Conservation (phyloP, 768 basidiomycete genomes). For the Panaeolus papilionaceus region DNA sequence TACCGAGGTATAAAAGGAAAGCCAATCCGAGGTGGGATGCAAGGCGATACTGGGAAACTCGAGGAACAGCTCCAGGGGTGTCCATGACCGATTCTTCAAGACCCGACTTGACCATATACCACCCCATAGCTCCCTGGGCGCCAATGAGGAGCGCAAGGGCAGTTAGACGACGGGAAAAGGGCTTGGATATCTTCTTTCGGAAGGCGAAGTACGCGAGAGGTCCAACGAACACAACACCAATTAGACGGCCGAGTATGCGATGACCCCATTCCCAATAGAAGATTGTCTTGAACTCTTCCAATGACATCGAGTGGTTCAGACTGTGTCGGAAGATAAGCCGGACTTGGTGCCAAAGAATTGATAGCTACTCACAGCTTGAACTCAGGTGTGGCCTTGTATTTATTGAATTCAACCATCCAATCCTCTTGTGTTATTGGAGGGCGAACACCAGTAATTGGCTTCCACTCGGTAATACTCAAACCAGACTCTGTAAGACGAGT, state of each 20-base stretch:
- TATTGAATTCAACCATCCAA: conserved; percentile 91
- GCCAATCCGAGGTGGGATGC: conserved; percentile 95
- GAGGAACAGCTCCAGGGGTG: conserved; percentile 84
- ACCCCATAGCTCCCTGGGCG: conserved; percentile 90
- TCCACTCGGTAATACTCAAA: conserved; percentile 98
- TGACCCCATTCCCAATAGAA: conserved; percentile 99
- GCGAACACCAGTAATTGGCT: conserved; percentile 85
- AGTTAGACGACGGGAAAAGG: conserved; percentile 67
- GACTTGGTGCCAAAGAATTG: not conserved
- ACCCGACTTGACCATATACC: conserved; percentile 99
- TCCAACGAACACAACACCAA: conserved; percentile 82
- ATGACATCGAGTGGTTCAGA: conserved; percentile 85
- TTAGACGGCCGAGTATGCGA: conserved; percentile 88
- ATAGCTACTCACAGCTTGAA: conserved; percentile 79
- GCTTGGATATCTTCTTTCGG: conserved; percentile 69
- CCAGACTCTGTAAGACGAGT: conserved; percentile 98
- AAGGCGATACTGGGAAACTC: conserved; percentile 96
- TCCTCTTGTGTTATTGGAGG: conserved; percentile 79
- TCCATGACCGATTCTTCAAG: conserved; percentile 83
- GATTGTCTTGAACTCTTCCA: conserved; percentile 94
- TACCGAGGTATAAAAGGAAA: conserved; percentile 90
- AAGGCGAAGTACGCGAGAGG: conserved; percentile 84
- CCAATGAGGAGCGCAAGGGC: conserved; percentile 86
- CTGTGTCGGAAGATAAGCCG: conserved; percentile 44
- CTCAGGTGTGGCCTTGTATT: conserved; percentile 95